Evolutionary conservation across 805 yeast genomes (phyloP).

Genomic region (Metschnikowia anglica): DNA sequence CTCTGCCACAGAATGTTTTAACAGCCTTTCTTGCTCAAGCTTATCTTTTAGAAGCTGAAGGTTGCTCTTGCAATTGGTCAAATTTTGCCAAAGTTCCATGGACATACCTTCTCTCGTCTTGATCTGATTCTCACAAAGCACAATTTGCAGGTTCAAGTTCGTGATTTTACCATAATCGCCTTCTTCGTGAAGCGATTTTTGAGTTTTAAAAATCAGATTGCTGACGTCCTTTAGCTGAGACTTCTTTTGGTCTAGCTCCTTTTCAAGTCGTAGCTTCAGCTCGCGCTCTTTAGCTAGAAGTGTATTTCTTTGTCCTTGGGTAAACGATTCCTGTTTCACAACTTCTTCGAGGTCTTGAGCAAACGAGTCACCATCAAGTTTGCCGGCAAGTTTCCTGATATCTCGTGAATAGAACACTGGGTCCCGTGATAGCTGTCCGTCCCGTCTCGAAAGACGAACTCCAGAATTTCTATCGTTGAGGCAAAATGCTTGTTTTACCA

Average conservation of each 20-base stretch:
- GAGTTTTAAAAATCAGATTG: slow-evolving; percentile 31
- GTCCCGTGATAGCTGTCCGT: slow-evolving; percentile 50
- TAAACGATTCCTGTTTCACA: slow-evolving; percentile 18
- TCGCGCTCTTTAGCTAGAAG: slow-evolving; percentile 18
- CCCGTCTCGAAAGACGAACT: slow-evolving; percentile 37
- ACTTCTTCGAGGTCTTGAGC: slow-evolving; percentile 19
- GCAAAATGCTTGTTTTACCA: slow-evolving; percentile 37
- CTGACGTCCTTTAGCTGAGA: slow-evolving; percentile 19
- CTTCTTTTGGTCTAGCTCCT: slow-evolving; percentile 12
- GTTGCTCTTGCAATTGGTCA: slow-evolving; percentile 9
- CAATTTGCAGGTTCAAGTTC: slow-evolving; percentile 34
- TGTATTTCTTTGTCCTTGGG: slow-evolving; percentile 17
- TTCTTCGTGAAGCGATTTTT: slow-evolving; percentile 43
- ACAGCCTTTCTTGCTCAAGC: slow-evolving; percentile 7
- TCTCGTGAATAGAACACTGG: slow-evolving; percentile 48
- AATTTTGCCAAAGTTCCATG: slow-evolving; percentile 21
- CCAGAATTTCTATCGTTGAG: slow-evolving; percentile 47
- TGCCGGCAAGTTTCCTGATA: slow-evolving; percentile 30
- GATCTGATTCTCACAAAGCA: slow-evolving; percentile 29
- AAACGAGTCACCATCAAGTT: slow-evolving; percentile 19
- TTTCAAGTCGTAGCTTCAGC: slow-evolving; percentile 11
- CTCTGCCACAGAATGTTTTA: slow-evolving; percentile 1
- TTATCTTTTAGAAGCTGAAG: slow-evolving; percentile 5
- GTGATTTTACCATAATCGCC: slow-evolving; percentile 45
- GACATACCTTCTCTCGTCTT: slow-evolving; percentile 29